phyloP scores from a whole-genome alignment of 1,139 yeast genomes.

The Cylindricascospora bacillispora region DNA sequence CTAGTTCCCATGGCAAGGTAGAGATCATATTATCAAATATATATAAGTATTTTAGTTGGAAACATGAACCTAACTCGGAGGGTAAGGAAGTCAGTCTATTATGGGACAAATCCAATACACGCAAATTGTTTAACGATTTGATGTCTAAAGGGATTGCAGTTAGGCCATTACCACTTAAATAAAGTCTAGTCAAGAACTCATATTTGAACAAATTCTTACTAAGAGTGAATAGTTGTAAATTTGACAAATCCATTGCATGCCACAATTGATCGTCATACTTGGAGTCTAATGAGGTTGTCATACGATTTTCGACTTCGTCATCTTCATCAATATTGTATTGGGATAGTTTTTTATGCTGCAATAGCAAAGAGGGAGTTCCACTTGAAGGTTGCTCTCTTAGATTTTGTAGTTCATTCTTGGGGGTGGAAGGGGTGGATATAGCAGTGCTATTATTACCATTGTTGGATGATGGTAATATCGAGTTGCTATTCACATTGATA shows the following conservation, averaged over 20 bases:
- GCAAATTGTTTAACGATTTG: constrained; percentile 54
- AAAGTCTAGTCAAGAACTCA: constrained; percentile 74
- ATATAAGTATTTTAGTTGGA: constrained; percentile 67
- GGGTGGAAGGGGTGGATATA: constrained; percentile 23
- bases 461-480: constrained; percentile 2
- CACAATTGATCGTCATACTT: constrained; percentile 59
- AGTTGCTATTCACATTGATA: not conserved
- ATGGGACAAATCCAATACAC: constrained; percentile 76
- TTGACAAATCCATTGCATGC: constrained; percentile 89
- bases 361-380: constrained; percentile 26
- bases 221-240: constrained; percentile 66
- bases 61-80: constrained; percentile 69
- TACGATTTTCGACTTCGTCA: constrained; percentile 40
- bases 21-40: constrained; percentile 76
- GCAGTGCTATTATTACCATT: constrained; percentile 5
- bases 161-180: constrained; percentile 76
- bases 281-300: constrained; percentile 56
- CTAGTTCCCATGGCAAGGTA: constrained; percentile 72
- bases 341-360: constrained; percentile 50
- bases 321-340: constrained; percentile 58
- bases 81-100: constrained; percentile 66
- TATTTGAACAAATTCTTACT: constrained; percentile 70
- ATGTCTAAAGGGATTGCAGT: constrained; percentile 57
- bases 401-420: constrained; percentile 21
- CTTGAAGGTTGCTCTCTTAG: constrained; percentile 12